A percentile compares a stretch with the other conserved stretches of the same genome.
Conservation (phyloP, 2,329 filamentous ascomycete species). For the Ophiostoma quercus region DNA sequence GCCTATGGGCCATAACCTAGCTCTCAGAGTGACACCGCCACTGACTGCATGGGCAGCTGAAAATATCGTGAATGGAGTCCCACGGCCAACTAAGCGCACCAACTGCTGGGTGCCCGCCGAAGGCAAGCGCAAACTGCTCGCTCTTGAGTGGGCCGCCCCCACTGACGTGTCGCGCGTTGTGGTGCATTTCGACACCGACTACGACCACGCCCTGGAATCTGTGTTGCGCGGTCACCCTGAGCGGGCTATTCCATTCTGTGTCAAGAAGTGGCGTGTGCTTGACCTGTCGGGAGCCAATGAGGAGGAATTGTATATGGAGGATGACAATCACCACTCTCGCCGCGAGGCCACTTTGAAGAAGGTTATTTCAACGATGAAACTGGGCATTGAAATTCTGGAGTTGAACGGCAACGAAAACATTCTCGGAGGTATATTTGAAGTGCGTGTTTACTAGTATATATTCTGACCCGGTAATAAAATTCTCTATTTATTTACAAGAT, state of each 20-base stretch:
- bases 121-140: conserved; percentile 21
- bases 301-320: conserved; percentile 27
- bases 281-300: conserved; percentile 27
- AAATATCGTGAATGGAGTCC: conserved; percentile 28
- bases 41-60: conserved; percentile 18
- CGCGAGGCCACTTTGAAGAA: conserved; percentile 26
- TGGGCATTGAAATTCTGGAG: conserved; percentile 29
- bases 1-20: conserved; percentile 30
- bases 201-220: conserved; percentile 30
- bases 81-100: conserved; percentile 29
- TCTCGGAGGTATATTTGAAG: conserved; percentile 29
- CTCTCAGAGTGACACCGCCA: conserved; percentile 26
- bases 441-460: conserved; percentile 21
- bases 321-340: conserved; percentile 28
- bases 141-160: conserved; percentile 25
- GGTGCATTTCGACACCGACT: conserved; percentile 31
- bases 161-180: conserved; percentile 23
- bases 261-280: conserved; percentile 27
- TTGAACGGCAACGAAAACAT: conserved; percentile 28
- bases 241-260: conserved; percentile 28
- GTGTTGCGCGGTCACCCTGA: conserved; percentile 30
- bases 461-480: no score
- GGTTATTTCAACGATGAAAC: conserved; percentile 12
- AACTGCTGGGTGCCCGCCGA: conserved; percentile 24
- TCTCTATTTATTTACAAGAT: neutral